These are phyloP conservation scores for Aquilaria yunnanensis DNA, from an alignment of 345 rosid species.

Conservation along the genomic window DNA sequence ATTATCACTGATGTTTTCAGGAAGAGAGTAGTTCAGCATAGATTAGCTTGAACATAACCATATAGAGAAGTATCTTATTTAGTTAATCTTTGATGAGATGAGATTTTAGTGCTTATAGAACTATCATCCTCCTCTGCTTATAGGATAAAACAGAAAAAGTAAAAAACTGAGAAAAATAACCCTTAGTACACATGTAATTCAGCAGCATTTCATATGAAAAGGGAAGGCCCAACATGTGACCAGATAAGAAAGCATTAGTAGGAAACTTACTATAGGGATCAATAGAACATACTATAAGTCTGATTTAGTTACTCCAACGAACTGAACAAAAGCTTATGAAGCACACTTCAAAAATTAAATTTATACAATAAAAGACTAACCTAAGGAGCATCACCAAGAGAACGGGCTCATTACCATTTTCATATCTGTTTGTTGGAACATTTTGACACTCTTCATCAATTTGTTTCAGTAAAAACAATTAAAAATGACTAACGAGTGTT, in stretches of 20 bases:
- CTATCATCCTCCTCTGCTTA: slow-evolving; percentile 87
- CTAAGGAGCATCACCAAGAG: slow-evolving; percentile 80
- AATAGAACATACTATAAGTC: too few relatives aligned
- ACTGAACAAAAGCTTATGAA: too few relatives aligned
- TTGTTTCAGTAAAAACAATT: slow-evolving; percentile 23
- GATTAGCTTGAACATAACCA: too few relatives aligned
- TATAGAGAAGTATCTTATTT: too few relatives aligned
- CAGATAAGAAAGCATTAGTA: background rate
- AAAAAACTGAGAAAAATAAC: background rate
- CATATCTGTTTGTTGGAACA: slow-evolving; percentile 77
- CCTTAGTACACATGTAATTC: background rate
- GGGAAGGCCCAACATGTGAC: background rate
- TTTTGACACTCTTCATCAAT: slow-evolving; percentile 86
- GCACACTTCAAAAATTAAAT: too few relatives aligned
- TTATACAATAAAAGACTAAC: slow-evolving; percentile 18
- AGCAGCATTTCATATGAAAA: background rate
- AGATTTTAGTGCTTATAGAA: too few relatives aligned
- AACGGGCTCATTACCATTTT: slow-evolving; percentile 50
- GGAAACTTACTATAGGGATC: too few relatives aligned
- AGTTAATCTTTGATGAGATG: too few relatives aligned
- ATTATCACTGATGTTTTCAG: too few relatives aligned
- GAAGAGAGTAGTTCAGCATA: too few relatives aligned
- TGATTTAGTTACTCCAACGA: too few relatives aligned
- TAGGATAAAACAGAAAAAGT: background rate
- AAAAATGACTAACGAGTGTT: too few relatives aligned